Conservation (phyloP, 805 yeast genomes). For the Wickerhamomyces bovis region DNA sequence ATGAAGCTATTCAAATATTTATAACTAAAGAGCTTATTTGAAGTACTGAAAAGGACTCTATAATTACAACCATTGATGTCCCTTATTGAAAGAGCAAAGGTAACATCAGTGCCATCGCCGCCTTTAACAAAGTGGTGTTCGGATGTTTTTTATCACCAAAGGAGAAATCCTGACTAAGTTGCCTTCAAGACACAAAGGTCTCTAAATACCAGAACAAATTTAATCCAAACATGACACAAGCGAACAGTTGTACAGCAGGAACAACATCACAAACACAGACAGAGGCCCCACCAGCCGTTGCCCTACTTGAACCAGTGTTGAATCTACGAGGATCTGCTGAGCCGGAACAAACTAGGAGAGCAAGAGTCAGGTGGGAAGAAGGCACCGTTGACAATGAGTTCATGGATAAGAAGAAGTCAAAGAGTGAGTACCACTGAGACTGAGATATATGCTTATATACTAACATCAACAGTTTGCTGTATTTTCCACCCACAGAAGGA, state of each 20-base stretch:
- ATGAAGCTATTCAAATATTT: too few species aligned
- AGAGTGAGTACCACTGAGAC: constrained; percentile 35
- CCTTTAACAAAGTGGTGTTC: not conserved
- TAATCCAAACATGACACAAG: not conserved
- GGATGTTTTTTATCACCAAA: not conserved
- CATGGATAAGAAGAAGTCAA: constrained; percentile 82
- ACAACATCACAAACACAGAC: not conserved
- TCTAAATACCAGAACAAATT: not conserved
- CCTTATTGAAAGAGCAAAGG: too few species aligned
- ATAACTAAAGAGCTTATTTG: too few species aligned
- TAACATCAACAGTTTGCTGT: constrained; percentile 51
- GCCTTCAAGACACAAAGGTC: not conserved
- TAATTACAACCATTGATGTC: too few species aligned
- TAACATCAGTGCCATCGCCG: too few species aligned
- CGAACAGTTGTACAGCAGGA: not conserved
- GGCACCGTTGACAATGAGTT: constrained; percentile 88
- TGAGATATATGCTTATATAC: not conserved
- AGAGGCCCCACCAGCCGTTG: not conserved
- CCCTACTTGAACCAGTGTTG: constrained; percentile 4
- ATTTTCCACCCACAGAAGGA: constrained; percentile 73
- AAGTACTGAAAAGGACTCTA: too few species aligned
- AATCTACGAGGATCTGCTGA: constrained; percentile 18
- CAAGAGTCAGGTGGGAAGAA: constrained; percentile 75
- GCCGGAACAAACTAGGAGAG: constrained; percentile 24
- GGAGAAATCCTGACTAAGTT: too few species aligned